phyloP scores from a whole-genome alignment of 371 early-diverging fungal genomes.

The Parasitella parasitica region DNA sequence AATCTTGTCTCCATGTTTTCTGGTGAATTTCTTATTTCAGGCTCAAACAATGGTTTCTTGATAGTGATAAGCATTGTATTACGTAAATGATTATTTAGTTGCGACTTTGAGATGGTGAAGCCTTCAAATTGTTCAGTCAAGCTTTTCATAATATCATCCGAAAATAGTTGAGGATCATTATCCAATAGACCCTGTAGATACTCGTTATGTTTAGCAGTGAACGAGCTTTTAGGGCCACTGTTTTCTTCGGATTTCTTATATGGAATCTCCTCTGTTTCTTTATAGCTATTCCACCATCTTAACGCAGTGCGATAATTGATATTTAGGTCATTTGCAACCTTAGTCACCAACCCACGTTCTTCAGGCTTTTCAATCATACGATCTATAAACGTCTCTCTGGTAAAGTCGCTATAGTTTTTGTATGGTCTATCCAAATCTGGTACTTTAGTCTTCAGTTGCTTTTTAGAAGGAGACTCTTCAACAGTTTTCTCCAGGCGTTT shows the following conservation, averaged over 20 bases:
- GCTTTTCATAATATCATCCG: conserved; percentile 4
- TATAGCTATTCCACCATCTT: conserved; percentile 13
- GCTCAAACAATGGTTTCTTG: conserved; percentile 1
- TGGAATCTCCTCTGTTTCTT: conserved; percentile 8
- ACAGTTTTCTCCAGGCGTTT: conserved; percentile 26
- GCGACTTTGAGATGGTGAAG: conserved; percentile 10
- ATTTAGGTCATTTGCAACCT: conserved; percentile 19
- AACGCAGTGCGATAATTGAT: conserved; percentile 13
- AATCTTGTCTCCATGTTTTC: conserved; percentile 6
- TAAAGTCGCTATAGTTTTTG: conserved; percentile 10
- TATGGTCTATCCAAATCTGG: conserved; percentile 4
- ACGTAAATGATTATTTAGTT: conserved; percentile 10
- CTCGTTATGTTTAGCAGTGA: conserved; percentile 6
- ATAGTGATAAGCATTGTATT: conserved; percentile 8
- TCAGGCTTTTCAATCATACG: conserved; percentile 20
- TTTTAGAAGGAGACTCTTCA: conserved; percentile 14
- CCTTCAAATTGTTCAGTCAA: conserved; percentile 1
- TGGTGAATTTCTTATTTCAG: background rate
- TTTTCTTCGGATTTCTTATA: conserved; percentile 9
- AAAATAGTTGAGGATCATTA: conserved; percentile 6
- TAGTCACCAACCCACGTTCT: conserved; percentile 21
- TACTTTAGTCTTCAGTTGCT: conserved; percentile 12
- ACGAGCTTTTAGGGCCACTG: conserved; percentile 1
- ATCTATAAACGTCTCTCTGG: conserved; percentile 11
- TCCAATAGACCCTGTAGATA: conserved; percentile 4